Conservation (phyloP, 2,329 filamentous ascomycete species). For the Fusarium virguliforme region DNA sequence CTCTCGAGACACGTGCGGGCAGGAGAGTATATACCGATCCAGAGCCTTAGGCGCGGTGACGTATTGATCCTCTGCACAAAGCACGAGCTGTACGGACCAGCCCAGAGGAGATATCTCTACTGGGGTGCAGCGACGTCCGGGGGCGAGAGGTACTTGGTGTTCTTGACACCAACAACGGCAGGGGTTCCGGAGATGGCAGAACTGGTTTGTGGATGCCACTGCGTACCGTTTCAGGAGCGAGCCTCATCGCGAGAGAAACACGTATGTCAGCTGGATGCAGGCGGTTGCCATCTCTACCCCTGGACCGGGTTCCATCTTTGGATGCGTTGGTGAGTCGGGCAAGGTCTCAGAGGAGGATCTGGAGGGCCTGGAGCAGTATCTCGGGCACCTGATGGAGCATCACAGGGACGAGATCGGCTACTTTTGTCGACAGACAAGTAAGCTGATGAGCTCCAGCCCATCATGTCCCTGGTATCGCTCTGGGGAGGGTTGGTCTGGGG, state of each 20-base stretch:
- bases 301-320: not conserved
- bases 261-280: not conserved
- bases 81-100: conserved; percentile 11
- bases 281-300: not conserved
- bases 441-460: not conserved
- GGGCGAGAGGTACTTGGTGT: not conserved
- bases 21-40: not conserved
- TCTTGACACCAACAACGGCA: not conserved
- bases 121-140: not conserved
- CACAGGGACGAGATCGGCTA: not conserved
- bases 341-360: not conserved
- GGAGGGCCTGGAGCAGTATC: not conserved
- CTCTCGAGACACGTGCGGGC: not conserved
- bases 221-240: not conserved
- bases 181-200: not conserved
- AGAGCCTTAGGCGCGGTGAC: not conserved
- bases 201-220: not conserved
- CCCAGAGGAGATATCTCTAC: conserved; percentile 8
- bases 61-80: not conserved
- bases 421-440: not conserved
- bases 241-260: not conserved
- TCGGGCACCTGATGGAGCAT: not conserved
- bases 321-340: not conserved
- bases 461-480: too few species aligned
- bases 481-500: not conserved